Evolutionary conservation across 208 protist genomes (phyloP).

Genomic region (Trypanosoma theileri): DNA sequence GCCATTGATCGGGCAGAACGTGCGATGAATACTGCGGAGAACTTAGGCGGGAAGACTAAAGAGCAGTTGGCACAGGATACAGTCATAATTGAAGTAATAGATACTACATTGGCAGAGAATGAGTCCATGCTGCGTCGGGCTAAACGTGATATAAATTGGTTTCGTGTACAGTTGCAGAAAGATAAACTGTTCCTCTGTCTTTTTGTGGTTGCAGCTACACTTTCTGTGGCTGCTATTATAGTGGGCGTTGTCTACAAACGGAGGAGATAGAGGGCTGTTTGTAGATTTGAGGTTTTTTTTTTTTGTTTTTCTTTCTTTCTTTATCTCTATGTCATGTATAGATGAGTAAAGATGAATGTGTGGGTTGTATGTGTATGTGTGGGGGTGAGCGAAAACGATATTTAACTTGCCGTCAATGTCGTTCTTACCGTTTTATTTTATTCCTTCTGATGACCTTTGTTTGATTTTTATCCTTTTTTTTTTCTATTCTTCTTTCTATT

Average conservation of each 20-base stretch:
- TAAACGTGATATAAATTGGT: conserved; percentile 11
- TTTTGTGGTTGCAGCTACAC: conserved; percentile 4
- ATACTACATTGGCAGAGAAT: conserved; percentile 9
- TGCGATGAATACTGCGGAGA: conserved; percentile 13
- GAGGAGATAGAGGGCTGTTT: background rate
- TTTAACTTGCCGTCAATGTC: too few relatives aligned
- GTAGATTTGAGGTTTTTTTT: background rate
- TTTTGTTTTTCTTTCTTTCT: conserved; percentile 11
- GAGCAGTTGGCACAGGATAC: conserved; percentile 11
- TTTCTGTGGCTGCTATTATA: conserved; percentile 19
- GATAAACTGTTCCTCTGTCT: conserved; percentile 17
- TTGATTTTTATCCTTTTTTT: background rate
- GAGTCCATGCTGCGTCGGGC: conserved; percentile 7
- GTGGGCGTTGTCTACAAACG: conserved; percentile 10
- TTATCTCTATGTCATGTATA: background rate
- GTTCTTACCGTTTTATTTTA: background rate
- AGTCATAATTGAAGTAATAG: conserved; percentile 22
- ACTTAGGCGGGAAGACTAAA: conserved; percentile 3
- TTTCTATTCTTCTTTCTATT: conserved; percentile 6
- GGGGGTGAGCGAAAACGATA: background rate
- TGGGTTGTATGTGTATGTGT: background rate
- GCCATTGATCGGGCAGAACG: conserved; percentile 17
- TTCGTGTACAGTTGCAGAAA: conserved; percentile 16
- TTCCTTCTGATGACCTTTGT: conserved; percentile 2
- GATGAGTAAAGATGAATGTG: too few relatives aligned